These are phyloP conservation scores for Bipolaris oryzae DNA, from an alignment of 2,329 filamentous ascomycete genomes.

Conservation along the genomic window DNA sequence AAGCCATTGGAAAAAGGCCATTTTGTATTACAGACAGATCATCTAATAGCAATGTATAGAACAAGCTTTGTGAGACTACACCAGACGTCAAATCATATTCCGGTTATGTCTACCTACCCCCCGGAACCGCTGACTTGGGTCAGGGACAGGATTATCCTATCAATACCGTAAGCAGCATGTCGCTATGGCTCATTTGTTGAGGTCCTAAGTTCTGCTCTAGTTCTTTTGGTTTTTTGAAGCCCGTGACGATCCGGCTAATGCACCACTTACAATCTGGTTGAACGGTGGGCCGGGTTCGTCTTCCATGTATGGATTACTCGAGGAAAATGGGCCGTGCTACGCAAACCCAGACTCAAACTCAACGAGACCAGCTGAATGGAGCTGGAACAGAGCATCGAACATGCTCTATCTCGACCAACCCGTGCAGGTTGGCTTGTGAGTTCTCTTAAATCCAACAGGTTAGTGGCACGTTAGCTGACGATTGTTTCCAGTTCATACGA, in stretches of 20 bases:
- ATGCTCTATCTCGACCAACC: conserved; percentile 70
- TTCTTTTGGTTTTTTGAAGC: conserved; percentile 59
- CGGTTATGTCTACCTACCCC: conserved; percentile 52
- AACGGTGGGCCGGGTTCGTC: conserved; percentile 29
- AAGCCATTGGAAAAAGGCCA: too few relatives aligned
- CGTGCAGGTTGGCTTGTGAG: conserved; percentile 58
- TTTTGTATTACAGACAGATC: neutral
- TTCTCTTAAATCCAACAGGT: neutral
- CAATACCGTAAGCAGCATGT: conserved; percentile 14
- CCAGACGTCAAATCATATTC: conserved; percentile 60
- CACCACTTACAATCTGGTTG: conserved; percentile 64
- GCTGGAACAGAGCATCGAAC: conserved; percentile 39
- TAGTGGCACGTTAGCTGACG: neutral
- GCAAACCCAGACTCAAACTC: conserved; percentile 38
- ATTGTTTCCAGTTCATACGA: conserved; percentile 52
- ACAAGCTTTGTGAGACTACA: conserved; percentile 60
- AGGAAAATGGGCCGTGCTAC: conserved; percentile 57
- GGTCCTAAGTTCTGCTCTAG: neutral
- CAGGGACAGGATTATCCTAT: conserved; percentile 30
- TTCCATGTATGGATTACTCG: conserved; percentile 56
- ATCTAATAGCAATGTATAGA: conserved; percentile 13
- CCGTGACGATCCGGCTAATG: conserved; percentile 55
- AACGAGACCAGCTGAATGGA: conserved; percentile 19
- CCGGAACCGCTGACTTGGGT: conserved; percentile 24
- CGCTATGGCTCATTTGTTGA: neutral